Conservation (phyloP, 2,329 filamentous ascomycete species). For the Xylariaceae sp. region DNA sequence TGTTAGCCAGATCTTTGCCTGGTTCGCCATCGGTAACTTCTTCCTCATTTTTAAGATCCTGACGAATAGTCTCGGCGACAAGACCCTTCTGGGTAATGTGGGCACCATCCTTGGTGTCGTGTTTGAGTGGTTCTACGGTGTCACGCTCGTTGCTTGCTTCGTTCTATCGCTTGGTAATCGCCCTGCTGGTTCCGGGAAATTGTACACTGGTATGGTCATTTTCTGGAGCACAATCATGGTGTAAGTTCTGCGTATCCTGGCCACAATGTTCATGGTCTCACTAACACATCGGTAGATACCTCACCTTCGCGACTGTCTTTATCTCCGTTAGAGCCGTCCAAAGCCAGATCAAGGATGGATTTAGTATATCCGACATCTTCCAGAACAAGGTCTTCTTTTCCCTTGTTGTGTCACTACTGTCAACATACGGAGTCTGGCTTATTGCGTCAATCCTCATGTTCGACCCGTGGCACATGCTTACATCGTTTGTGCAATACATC, state of each 20-base stretch:
- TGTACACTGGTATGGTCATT: slow-evolving; percentile 96
- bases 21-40: slow-evolving; percentile 98
- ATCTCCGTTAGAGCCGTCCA: slow-evolving; percentile 88
- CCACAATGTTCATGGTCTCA: neutral
- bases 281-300: slow-evolving; percentile 54
- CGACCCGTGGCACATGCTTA: slow-evolving; percentile 99
- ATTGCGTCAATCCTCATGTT: slow-evolving; percentile 90
- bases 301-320: slow-evolving; percentile 92
- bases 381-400: slow-evolving; percentile 88
- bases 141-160: slow-evolving; percentile 89
- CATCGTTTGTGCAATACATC: slow-evolving; percentile 91
- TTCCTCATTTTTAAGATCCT: slow-evolving; percentile 98
- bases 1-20: slow-evolving; percentile 95
- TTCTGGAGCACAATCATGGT: slow-evolving; percentile 97
- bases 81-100: slow-evolving; percentile 66
- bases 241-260: slow-evolving; percentile 43
- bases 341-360: slow-evolving; percentile 61
- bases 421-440: slow-evolving; percentile 91
- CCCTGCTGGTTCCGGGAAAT: slow-evolving; percentile 85
- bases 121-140: slow-evolving; percentile 95
- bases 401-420: slow-evolving; percentile 85
- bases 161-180: slow-evolving; percentile 91
- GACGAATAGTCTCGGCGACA: slow-evolving; percentile 74
- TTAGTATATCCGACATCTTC: slow-evolving; percentile 71
- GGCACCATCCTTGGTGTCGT: slow-evolving; percentile 81